Percentiles rank a stretch among this genome's conserved stretches.
Conservation (phyloP, 2,329 filamentous ascomycete genomes). For the Hypoxylon sp. region DNA sequence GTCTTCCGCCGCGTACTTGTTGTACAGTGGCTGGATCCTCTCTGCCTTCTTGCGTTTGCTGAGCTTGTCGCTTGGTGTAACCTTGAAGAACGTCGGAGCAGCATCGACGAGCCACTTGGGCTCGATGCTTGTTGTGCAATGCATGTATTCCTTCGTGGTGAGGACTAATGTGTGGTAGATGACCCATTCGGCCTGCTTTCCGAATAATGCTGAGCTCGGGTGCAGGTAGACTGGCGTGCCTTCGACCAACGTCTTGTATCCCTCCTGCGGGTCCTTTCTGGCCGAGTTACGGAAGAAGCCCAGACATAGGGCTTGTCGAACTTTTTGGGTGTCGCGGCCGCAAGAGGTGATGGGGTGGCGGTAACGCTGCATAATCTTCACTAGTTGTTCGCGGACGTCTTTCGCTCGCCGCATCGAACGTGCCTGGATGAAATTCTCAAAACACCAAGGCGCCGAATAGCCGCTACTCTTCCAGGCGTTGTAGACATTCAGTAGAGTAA, state of each 20-base stretch:
- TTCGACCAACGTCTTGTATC: conserved; percentile 97
- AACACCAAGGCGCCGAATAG: conserved; percentile 91
- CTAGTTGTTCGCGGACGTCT: conserved; percentile 91
- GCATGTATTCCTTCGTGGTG: conserved; percentile 99
- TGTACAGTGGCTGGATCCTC: conserved; percentile 94
- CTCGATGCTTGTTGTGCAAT: conserved; percentile 91
- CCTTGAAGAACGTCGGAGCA: conserved; percentile 99
- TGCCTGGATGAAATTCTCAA: conserved; percentile 97
- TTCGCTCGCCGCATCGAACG: conserved; percentile 88
- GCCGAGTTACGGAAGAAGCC: conserved; percentile 97
- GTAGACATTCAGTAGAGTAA: conserved; percentile 96
- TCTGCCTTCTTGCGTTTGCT: conserved; percentile 95
- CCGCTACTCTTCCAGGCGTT: conserved; percentile 93
- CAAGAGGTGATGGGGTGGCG: conserved; percentile 85
- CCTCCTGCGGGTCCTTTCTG: conserved; percentile 94
- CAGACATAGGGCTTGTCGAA: conserved; percentile 88
- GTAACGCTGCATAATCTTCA: conserved; percentile 94
- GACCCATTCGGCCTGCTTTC: conserved; percentile 96
- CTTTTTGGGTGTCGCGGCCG: conserved; percentile 86
- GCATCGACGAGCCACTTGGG: conserved; percentile 95
- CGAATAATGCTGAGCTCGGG: conserved; percentile 90
- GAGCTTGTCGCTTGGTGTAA: conserved; percentile 86
- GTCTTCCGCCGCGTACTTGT: conserved; percentile 90
- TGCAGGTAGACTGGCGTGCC: conserved; percentile 96
- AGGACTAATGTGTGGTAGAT: conserved; percentile 92